A percentile compares a stretch with the other conserved stretches of the same genome.
Conservation (phyloP, 257 asterid species). For the Ocimum tenuiflorum region DNA sequence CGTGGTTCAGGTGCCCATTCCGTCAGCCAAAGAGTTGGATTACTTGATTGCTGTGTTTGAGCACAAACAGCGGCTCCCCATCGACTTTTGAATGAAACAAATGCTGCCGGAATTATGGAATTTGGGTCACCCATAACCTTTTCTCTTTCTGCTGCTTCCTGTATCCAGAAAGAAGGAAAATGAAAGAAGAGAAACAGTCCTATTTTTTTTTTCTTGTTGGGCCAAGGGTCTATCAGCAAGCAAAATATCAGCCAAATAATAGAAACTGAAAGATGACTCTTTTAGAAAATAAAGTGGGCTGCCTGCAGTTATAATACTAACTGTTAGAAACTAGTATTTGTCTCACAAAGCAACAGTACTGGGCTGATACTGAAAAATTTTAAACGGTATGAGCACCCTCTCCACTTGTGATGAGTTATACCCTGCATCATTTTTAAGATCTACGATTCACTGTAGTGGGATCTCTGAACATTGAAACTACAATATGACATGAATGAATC, state of each 20-base stretch:
- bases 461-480: not conserved
- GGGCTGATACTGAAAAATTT: too few relatives aligned
- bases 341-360: too few relatives aligned
- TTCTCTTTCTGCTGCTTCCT: slow-evolving; percentile 85
- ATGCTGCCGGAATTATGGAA: slow-evolving; percentile 84
- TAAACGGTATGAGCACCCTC: not conserved
- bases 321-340: too few relatives aligned
- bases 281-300: not conserved
- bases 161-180: slow-evolving; percentile 3
- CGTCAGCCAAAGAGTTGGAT: slow-evolving; percentile 86
- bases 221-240: not conserved
- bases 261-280: not conserved
- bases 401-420: not conserved
- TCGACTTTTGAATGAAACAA: slow-evolving; percentile 78
- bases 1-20: slow-evolving; percentile 99
- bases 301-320: not conserved
- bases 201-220: too few relatives aligned
- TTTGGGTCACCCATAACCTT: slow-evolving; percentile 63
- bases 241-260: not conserved
- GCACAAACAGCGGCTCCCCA: slow-evolving; percentile 99
- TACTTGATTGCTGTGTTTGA: slow-evolving; percentile 84
- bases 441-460: not conserved
- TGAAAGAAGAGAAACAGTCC: not conserved
- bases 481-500: not conserved
- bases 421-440: not conserved